Conservation (phyloP, 768 basidiomycete species). For the Tephrocybe rancida region DNA sequence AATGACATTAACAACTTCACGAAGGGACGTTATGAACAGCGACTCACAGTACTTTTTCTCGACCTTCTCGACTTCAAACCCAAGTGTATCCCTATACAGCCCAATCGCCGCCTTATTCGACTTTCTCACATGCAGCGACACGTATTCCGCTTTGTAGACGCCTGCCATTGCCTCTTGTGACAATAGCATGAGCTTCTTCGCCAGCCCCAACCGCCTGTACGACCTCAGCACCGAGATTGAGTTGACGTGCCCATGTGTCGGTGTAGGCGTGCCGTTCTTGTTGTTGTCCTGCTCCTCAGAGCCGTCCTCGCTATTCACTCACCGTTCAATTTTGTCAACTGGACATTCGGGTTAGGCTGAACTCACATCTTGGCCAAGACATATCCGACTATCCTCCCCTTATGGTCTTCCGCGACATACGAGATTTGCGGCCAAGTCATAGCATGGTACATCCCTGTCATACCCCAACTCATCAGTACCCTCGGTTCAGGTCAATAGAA, state of each 20-base stretch:
- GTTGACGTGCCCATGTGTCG: slow-evolving; percentile 88
- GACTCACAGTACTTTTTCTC: slow-evolving; percentile 91
- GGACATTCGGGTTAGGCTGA: background rate
- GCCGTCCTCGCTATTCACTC: slow-evolving; percentile 34
- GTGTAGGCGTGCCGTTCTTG: slow-evolving; percentile 6
- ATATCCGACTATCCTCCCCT: slow-evolving; percentile 91
- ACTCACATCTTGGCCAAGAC: slow-evolving; percentile 94
- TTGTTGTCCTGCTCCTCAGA: slow-evolving; percentile 58
- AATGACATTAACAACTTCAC: background rate
- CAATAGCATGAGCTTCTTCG: slow-evolving; percentile 92
- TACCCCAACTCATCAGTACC: background rate
- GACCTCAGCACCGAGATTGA: slow-evolving; percentile 94
- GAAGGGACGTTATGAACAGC: background rate
- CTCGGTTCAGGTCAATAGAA: background rate
- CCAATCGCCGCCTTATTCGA: slow-evolving; percentile 93
- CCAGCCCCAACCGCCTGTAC: slow-evolving; percentile 88
- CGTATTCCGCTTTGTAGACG: slow-evolving; percentile 82
- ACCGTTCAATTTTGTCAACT: background rate
- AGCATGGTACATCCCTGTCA: slow-evolving; percentile 89
- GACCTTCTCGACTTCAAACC: slow-evolving; percentile 83
- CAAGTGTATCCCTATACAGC: slow-evolving; percentile 86
- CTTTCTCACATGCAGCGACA: slow-evolving; percentile 90
- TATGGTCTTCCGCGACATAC: slow-evolving; percentile 89
- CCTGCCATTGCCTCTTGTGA: slow-evolving; percentile 92
- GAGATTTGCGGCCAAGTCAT: slow-evolving; percentile 94